Evolutionary conservation across 345 rosid genomes (phyloP).

Genomic region (Camelina laxa): DNA sequence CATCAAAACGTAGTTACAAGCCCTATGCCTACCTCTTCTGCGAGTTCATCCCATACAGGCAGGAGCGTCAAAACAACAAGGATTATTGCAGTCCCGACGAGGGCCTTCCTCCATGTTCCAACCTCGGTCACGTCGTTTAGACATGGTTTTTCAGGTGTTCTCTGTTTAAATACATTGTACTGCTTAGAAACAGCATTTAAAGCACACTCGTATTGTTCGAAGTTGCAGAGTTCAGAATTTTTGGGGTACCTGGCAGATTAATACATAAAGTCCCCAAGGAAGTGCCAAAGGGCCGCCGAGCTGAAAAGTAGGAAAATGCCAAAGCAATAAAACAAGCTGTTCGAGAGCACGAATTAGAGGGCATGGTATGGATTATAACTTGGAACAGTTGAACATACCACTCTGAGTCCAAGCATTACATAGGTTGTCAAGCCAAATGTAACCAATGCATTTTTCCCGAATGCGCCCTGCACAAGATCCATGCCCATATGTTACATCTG

Average conservation of each 20-base stretch:
- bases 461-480: constrained; percentile 66
- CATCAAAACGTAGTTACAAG: constrained; percentile 68
- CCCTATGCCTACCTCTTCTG: constrained; percentile 95
- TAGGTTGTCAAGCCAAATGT: constrained; percentile 83
- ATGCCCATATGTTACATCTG: constrained; percentile 4
- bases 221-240: constrained; percentile 9
- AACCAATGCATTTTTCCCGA: constrained; percentile 69
- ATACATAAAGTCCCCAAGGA: constrained; percentile 93
- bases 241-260: constrained; percentile 81
- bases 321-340: background rate
- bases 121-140: constrained; percentile 90
- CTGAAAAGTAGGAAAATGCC: constrained; percentile 43
- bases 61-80: constrained; percentile 76
- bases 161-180: constrained; percentile 46
- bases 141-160: constrained; percentile 91
- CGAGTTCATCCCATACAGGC: constrained; percentile 93
- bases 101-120: constrained; percentile 87
- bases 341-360: background rate
- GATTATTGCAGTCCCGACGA: constrained; percentile 57
- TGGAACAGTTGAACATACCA: constrained; percentile 54
- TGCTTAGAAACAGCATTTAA: constrained; percentile 12
- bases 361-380: background rate
- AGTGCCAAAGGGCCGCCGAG: constrained; percentile 92
- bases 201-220: background rate
- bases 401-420: constrained; percentile 86